Conservation (phyloP, 75 land plant genomes). For the Pseudotsuga menziesii region DNA sequence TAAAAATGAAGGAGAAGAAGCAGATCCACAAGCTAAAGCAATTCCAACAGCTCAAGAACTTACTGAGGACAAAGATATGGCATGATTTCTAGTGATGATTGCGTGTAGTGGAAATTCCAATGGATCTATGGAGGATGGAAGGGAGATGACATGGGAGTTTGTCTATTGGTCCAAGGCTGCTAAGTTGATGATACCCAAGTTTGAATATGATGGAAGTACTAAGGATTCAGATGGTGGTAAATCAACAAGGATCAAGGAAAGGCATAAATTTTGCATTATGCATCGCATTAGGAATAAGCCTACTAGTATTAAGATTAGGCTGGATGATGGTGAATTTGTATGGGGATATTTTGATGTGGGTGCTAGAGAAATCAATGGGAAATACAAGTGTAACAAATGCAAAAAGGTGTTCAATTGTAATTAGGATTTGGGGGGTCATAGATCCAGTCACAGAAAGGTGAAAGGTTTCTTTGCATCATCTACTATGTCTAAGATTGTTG, state of each 20-base stretch:
- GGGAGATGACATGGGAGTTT: constrained; percentile 2
- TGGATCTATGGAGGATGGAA: constrained; percentile 8
- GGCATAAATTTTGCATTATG: not conserved
- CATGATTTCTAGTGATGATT: constrained; percentile 10
- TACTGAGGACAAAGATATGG: constrained; percentile 4
- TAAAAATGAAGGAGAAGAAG: not conserved
- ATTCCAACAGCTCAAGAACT: constrained; percentile 6
- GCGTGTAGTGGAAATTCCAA: constrained; percentile 7
- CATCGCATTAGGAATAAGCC: not conserved
- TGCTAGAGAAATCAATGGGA: constrained; percentile 8
- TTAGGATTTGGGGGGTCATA: constrained; percentile 39
- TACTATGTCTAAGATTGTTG: not conserved
- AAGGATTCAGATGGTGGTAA: not conserved
- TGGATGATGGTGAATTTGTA: constrained; percentile 6
- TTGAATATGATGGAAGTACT: constrained; percentile 2
- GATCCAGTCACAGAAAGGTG: constrained; percentile 45
- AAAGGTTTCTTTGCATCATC: constrained; percentile 32
- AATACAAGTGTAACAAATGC: constrained; percentile 42
- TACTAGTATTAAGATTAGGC: not conserved
- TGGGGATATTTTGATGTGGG: constrained; percentile 7
- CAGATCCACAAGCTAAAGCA: not conserved
- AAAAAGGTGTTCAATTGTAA: constrained; percentile 36
- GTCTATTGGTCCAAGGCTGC: constrained; percentile 3
- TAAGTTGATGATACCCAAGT: constrained; percentile 5
- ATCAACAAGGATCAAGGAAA: not conserved